Evolutionary conservation across 805 yeast species (phyloP), one percentile per base, ranked within the genome.

Genomic region (Ogataea neopini): DNA sequence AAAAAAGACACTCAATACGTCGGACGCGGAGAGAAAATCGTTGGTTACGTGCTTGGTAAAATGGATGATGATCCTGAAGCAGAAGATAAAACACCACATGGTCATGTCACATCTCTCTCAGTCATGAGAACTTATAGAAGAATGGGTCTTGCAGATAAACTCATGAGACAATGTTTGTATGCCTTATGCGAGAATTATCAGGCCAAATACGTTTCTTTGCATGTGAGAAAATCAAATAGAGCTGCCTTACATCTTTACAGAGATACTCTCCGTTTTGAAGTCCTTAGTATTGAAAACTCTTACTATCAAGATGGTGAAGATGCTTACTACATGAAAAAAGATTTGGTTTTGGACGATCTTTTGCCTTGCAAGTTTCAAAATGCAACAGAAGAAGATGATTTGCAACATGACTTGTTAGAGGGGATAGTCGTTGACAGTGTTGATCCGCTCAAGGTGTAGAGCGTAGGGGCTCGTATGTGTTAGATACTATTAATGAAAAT

Each of bases 271-370:
- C 72, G 79, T 51, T 94, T 94, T 64, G 91, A 86, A 64, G 94
- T 88, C 36, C 74, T 86, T 48, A 80, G 84, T 35, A 82, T 94
- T 49, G 97, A 90, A 59, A 84, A 80, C 54, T 78, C 86, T n/a
- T 94, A 94, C 67, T 94, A 94, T 61, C 97, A 91, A 44, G 97
- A 94, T 68, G 96, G 96, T 26, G 99, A 94, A 69, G 97, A 94
- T 69, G 99, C 99, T 13, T 92, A 91, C 66, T 86, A 94, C 34
- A 94, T 94, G 99, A 83, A 81, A 62, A 87, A 87, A 63, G 75
- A 72, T 2, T 73, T 89, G 54, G 72, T 71, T 17, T 61, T 83
- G 39, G 83, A 83, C 13, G 85, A 83, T 20, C 70, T 86, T 51
- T 51, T 81, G 38, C 90, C 92, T 18, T 75, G 79, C 48, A 66